A percentile compares a stretch with the other conserved stretches of the same genome.
Evolutionary conservation across 352 stramenopile species (phyloP).

Genomic region (Phytophthora palmivora): DNA sequence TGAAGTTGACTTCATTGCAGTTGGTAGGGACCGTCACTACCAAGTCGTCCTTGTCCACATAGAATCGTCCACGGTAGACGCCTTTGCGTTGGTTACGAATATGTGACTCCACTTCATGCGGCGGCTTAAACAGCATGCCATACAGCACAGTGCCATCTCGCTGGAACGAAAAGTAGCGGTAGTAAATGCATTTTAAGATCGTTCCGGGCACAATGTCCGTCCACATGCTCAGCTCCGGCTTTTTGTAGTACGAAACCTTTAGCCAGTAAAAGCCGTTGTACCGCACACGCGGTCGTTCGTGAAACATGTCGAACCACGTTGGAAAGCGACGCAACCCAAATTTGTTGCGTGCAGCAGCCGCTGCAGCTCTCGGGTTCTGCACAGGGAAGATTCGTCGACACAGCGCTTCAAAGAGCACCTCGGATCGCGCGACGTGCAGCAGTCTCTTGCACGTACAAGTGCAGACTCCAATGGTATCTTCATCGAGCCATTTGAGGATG

Average conservation of each 20-base stretch:
- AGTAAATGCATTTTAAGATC: slow-evolving; percentile 86
- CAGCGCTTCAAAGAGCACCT: slow-evolving; percentile 71
- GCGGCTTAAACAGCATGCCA: slow-evolving; percentile 78
- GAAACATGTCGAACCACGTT: slow-evolving; percentile 82
- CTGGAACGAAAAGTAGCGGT: slow-evolving; percentile 86
- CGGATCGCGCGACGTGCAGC: slow-evolving; percentile 53
- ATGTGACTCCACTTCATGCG: slow-evolving; percentile 57
- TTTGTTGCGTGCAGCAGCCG: slow-evolving; percentile 48
- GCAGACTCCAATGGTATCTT: slow-evolving; percentile 70
- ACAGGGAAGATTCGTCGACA: slow-evolving; percentile 77
- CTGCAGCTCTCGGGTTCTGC: slow-evolving; percentile 59
- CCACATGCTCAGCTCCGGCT: slow-evolving; percentile 88
- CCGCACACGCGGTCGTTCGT: slow-evolving; percentile 67
- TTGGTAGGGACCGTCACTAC: slow-evolving; percentile 73
- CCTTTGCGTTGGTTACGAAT: slow-evolving; percentile 48
- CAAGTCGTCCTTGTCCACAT: slow-evolving; percentile 70
- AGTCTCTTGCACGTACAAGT: slow-evolving; percentile 65
- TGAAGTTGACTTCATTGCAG: slow-evolving; percentile 78
- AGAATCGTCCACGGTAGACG: slow-evolving; percentile 62
- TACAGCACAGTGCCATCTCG: slow-evolving; percentile 78
- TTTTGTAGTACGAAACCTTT: slow-evolving; percentile 86
- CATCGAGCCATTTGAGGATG: slow-evolving; percentile 75
- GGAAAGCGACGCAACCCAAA: slow-evolving; percentile 71
- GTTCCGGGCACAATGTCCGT: slow-evolving; percentile 69
- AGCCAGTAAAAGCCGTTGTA: slow-evolving; percentile 87